Base-by-base conservation (phyloP, 495 filamentous ascomycete species). In the Rusavskia elegans region DNA sequence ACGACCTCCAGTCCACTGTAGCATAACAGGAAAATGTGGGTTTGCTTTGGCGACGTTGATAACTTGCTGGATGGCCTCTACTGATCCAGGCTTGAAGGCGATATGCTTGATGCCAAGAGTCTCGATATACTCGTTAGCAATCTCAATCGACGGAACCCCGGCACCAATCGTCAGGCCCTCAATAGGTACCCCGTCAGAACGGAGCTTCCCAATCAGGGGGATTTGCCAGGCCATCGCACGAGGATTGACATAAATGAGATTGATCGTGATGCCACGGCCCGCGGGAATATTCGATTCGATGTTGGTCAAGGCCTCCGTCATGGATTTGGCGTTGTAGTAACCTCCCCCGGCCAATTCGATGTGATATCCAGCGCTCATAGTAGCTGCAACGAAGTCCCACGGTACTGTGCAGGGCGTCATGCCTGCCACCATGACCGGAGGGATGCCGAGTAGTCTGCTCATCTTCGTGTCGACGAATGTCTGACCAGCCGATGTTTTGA, bases 221-320 rank as follows among this genome's bases (percentile, higher is more conserved):
- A 97, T 94, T 66, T 98, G 92, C 92, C 92, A 98, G 27, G 72
- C 84, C 90, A 98, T 98, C 32, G 90, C 89, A 50, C 85, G 79
- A 16, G 92, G 92, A 62, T 89, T 93, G 62, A 96, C 92, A 60
- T 98, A 98, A 62, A 98, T 98, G 52, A 98, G 64, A 63, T 98
- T 98, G 59, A 95, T 71, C 5, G 81, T 88, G 64, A 98, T 94
- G 62, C 92, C 92, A 53, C 89, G 87, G 45, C 92, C 92, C 16
- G 92, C 79, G 20, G 87, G 87, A 55, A 93, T 89, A 36, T 76
- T 76, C 60, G 83, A 82, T 60, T 95, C 89, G 54, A 98, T 92
- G 74, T 95, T 95, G 49, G 70, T 72, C 53, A 98, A 73, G 30
- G 90, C 92, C 44, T 81, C 84, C 0, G 87, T 93, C 84, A 98